These are phyloP conservation scores for Bruguiera sexangula DNA, from an alignment of 345 rosid genomes.

Conservation along the genomic window DNA sequence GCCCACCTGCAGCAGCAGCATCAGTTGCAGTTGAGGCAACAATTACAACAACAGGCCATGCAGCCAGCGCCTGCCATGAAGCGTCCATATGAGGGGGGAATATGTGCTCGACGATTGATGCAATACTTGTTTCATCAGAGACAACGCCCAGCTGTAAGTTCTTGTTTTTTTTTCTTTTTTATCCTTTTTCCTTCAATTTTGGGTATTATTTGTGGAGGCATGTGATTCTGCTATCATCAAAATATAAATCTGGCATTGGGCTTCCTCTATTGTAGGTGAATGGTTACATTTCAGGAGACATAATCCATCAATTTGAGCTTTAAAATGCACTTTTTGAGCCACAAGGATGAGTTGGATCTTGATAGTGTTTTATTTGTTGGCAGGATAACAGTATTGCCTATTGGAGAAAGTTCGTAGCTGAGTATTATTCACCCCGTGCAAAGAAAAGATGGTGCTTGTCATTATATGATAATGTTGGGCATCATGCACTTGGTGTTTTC, in stretches of 20 bases:
- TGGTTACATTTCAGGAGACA: neutral
- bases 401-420: constrained; percentile 93
- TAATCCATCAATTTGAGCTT: too few relatives aligned
- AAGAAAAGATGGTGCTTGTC: constrained; percentile 99
- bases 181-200: neutral
- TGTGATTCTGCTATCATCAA: neutral
- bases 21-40: constrained; percentile 71
- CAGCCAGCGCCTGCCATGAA: constrained; percentile 50
- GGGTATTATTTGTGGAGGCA: neutral
- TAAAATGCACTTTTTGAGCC: constrained; percentile 3
- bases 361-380: constrained; percentile 19
- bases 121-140: constrained; percentile 94
- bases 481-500: constrained; percentile 90
- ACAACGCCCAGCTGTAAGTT: constrained; percentile 77
- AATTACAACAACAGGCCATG: constrained; percentile 74
- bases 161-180: constrained; percentile 8
- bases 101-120: constrained; percentile 93
- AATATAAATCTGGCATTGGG: neutral
- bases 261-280: neutral
- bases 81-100: constrained; percentile 68
- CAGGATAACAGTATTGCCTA: constrained; percentile 86
- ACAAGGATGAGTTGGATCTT: constrained; percentile 5
- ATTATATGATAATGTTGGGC: constrained; percentile 78
- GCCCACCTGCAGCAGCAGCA: constrained; percentile 82
- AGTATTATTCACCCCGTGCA: constrained; percentile 93